These are phyloP conservation scores for Chlamydomonas reinhardtii DNA, from an alignment of 163 green algal species.

Conservation along the genomic window DNA sequence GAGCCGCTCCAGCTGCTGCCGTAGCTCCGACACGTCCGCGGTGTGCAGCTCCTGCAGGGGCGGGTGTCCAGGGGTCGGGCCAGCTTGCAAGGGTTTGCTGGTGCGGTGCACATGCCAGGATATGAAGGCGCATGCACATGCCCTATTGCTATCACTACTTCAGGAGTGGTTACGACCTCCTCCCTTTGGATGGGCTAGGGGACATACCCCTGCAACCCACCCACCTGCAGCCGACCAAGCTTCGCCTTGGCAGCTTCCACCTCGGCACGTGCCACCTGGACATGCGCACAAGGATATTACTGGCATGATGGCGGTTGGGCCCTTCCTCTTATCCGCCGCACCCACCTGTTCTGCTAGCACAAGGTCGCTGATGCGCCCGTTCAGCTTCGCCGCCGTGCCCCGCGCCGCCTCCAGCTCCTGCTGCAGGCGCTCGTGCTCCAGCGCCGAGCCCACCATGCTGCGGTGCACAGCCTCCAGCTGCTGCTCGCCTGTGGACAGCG, in stretches of 20 bases:
- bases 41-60: conserved; percentile 17
- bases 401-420: conserved; percentile 44
- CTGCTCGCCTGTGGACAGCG: background rate
- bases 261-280: conserved; percentile 38
- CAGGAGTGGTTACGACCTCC: too few species aligned
- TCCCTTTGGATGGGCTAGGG: too few species aligned
- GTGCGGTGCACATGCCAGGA: too few species aligned
- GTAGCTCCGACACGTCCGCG: background rate
- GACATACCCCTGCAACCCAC: background rate
- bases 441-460: conserved; percentile 24
- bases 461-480: conserved; percentile 34
- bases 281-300: too few species aligned
- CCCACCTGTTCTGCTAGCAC: conserved; percentile 47
- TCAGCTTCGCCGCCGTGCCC: conserved; percentile 52
- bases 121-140: too few species aligned
- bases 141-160: too few species aligned
- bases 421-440: conserved; percentile 29
- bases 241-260: conserved; percentile 29
- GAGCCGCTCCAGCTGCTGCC: conserved; percentile 6
- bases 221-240: conserved; percentile 26
- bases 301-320: too few species aligned
- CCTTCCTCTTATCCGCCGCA: too few species aligned
- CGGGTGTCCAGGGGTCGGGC: too few species aligned
- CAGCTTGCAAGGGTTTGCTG: too few species aligned
- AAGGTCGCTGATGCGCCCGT: conserved; percentile 65